Conservation (phyloP, 106 monocot species). For the Amphibolis antarctica region DNA sequence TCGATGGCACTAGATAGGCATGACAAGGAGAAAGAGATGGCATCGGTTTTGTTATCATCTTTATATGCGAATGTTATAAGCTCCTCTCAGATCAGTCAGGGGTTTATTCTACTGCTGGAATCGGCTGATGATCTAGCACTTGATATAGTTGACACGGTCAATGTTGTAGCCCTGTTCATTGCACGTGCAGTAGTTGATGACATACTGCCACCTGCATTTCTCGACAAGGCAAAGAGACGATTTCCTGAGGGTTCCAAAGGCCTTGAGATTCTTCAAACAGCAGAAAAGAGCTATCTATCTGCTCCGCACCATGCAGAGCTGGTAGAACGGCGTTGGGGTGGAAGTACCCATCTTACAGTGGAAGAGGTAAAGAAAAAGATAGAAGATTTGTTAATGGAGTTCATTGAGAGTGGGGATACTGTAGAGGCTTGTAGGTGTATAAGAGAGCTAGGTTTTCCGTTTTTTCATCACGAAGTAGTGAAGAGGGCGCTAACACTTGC, state of each 20-base stretch:
- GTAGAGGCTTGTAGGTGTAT: slow-evolving; percentile 73
- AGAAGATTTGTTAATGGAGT: slow-evolving; percentile 53
- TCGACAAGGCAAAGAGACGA: slow-evolving; percentile 35
- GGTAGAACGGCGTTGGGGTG: slow-evolving; percentile 66
- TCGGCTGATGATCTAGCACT: slow-evolving; percentile 61
- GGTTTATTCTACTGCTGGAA: slow-evolving; percentile 59
- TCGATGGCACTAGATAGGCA: slow-evolving; percentile 82
- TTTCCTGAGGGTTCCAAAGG: slow-evolving; percentile 47
- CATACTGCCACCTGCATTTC: slow-evolving; percentile 69
- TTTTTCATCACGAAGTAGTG: slow-evolving; percentile 88
- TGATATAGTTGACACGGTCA: slow-evolving; percentile 60
- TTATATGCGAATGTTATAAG: slow-evolving; percentile 57
- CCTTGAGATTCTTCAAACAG: slow-evolving; percentile 39
- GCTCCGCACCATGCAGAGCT: slow-evolving; percentile 84
- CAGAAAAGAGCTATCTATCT: slow-evolving; percentile 71
- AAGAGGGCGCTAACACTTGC: slow-evolving; percentile 54
- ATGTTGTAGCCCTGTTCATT: slow-evolving; percentile 70
- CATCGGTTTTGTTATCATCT: slow-evolving; percentile 69
- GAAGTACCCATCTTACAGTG: slow-evolving; percentile 54
- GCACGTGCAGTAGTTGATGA: slow-evolving; percentile 87
- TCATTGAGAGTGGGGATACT: slow-evolving; percentile 50
- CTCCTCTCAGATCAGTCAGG: slow-evolving; percentile 42
- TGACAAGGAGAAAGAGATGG: slow-evolving; percentile 92
- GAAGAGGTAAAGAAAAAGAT: slow-evolving; percentile 79
- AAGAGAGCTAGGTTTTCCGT: slow-evolving; percentile 61